Base-by-base conservation (phyloP, 2,329 filamentous ascomycete species). In the Cytospora schulzeri region DNA sequence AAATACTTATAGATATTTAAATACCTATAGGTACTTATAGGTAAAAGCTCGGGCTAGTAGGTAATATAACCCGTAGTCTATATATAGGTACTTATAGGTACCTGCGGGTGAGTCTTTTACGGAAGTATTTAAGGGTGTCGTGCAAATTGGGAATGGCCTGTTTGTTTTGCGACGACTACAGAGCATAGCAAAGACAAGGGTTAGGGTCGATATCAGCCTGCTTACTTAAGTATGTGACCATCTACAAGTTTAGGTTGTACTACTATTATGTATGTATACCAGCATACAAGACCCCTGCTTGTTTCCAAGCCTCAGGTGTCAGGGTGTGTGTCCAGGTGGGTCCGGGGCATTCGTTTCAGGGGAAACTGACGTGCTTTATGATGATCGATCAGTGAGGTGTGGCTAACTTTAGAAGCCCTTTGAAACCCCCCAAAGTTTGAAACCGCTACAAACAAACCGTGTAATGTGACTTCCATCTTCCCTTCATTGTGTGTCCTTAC, bases 341-440 rank as follows among this genome's bases (percentile, higher is more conserved):
- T 60, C 50, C 24, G 50, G 58, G 58, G 24, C 24, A 54, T 54
- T 50, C 50, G 50, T 60, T 60, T 60, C 58, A 54, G 58, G 58
- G 50, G 58, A 60, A 60, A 45, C 24, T n/a, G 26, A 31, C 19
- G 22, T n/a, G 50, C 17, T 35, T 29, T 45, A 35, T 54, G 50
- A 31, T 52, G 33, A 33, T 52, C n/a, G 58, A 54, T 9, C 12
- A 38, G 26, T 38, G 29, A 5, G 29, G 29, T n/a, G 19, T 22
- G 29, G 19, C 41, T 38, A 33, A 19, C 29, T n/a, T 29, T 19
- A 28, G 14, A 35, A 50, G n/a, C 48, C 48, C 52, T 33, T 41
- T 15, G 41, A n/a, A 24, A 38, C 22, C 35, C 22, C 38, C n/a
- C n/a, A 15, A 17, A 8, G 31, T 26, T 24, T 38, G 35, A 38